These are phyloP conservation scores for Elaeis oleifera DNA, from an alignment of 202 grass and related monocot species.

Conservation along the genomic window DNA sequence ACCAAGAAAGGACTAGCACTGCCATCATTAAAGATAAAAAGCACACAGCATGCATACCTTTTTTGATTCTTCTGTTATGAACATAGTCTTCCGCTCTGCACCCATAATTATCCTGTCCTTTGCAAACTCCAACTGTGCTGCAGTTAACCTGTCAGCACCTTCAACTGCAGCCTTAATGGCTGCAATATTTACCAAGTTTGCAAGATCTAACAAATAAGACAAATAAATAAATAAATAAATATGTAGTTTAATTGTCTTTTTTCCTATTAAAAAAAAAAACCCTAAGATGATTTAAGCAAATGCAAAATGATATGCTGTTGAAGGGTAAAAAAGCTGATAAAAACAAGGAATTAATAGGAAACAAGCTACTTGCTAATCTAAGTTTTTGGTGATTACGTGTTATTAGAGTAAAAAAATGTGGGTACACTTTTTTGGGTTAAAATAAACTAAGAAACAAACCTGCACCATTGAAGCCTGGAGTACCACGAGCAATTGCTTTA, in stretches of 20 bases:
- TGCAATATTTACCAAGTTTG: constrained; percentile 98
- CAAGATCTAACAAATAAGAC: constrained; percentile 66
- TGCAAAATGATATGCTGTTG: no score
- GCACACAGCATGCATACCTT: constrained; percentile 44
- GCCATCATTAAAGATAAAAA: constrained; percentile 11
- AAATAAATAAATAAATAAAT: not conserved
- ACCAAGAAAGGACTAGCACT: not conserved
- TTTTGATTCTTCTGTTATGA: constrained; percentile 80
- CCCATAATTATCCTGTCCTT: constrained; percentile 99
- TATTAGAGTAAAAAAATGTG: no score
- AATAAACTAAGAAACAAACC: constrained; percentile 35
- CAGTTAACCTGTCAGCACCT: constrained; percentile 65
- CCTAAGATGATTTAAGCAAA: no score
- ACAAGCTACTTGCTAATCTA: not conserved
- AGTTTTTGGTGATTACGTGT: not conserved
- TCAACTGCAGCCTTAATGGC: constrained; percentile 98
- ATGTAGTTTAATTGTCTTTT: no score
- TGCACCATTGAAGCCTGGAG: constrained; percentile 97
- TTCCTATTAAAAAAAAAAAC: no score
- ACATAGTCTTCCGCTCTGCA: constrained; percentile 95
- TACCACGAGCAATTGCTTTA: constrained; percentile 81
- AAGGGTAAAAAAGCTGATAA: no score
- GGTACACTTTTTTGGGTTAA: no score
- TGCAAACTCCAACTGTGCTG: constrained; percentile 78
- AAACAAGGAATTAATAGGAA: not conserved